Conservation (phyloP, 1,139 yeast genomes). For the Debaryomyces psychrophilus region DNA sequence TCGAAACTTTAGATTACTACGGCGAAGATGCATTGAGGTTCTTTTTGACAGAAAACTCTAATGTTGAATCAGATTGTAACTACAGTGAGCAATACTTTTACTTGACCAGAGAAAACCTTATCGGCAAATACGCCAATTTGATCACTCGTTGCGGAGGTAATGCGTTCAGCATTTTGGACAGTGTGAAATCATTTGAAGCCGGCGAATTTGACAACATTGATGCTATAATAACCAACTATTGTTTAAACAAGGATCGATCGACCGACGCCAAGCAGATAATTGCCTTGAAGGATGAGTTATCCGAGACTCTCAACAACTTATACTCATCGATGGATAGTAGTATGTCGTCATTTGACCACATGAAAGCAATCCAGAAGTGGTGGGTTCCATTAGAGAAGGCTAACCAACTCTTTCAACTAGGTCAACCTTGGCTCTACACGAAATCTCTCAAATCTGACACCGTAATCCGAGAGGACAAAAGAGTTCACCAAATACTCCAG, state of each 20-base stretch:
- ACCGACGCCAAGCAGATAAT: conserved; percentile 20
- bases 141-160: conserved; percentile 73
- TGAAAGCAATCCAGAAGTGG: conserved; percentile 61
- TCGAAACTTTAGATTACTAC: conserved; percentile 57
- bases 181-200: conserved; percentile 30
- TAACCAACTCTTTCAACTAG: conserved; percentile 61
- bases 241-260: conserved; percentile 18
- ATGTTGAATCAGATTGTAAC: conserved; percentile 76
- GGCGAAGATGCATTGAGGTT: conserved; percentile 78
- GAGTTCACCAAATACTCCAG: conserved; percentile 32
- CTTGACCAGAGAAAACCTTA: conserved; percentile 63
- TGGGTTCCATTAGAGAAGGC: conserved; percentile 65
- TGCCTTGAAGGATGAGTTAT: conserved; percentile 22
- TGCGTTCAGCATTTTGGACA: conserved; percentile 60
- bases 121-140: conserved; percentile 84
- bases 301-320: conserved; percentile 23
- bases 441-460: conserved; percentile 33
- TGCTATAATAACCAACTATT: conserved; percentile 18
- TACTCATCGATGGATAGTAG: conserved; percentile 40
- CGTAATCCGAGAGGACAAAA: conserved; percentile 20
- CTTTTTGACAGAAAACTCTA: conserved; percentile 76
- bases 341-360: conserved; percentile 55
- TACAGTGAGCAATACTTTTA: conserved; percentile 64
- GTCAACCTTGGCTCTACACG: conserved; percentile 61
- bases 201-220: conserved; percentile 33